A percentile compares a stretch with the other conserved stretches of the same genome.
phyloP scores from a whole-genome alignment of 495 filamentous ascomycete genomes.

The Penicillium desertorum region DNA sequence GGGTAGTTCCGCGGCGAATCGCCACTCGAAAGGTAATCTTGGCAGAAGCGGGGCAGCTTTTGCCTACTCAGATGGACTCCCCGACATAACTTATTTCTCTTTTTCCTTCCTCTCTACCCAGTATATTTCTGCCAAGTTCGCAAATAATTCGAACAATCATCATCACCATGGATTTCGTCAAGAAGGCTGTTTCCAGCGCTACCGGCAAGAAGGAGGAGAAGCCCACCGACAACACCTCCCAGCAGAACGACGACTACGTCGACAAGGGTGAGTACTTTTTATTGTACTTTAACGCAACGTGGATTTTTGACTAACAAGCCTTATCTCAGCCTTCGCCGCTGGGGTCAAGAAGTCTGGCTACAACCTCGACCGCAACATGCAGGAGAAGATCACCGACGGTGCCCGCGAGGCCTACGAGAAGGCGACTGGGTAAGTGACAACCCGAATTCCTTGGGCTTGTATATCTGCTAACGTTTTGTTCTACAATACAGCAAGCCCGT shows the following conservation, averaged over 20 bases:
- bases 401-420: slow-evolving; percentile 11
- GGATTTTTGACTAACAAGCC: neutral
- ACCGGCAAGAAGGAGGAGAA: neutral
- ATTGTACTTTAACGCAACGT: neutral
- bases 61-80: neutral
- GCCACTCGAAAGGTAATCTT: neutral
- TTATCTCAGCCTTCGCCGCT: slow-evolving; percentile 3
- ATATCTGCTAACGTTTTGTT: neutral
- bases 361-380: slow-evolving; percentile 8
- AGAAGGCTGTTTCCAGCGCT: slow-evolving; percentile 4
- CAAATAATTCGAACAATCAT: neutral
- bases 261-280: slow-evolving; percentile 6
- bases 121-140: neutral
- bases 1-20: neutral
- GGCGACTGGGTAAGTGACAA: slow-evolving; percentile 9
- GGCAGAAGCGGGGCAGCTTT: slow-evolving; percentile 3
- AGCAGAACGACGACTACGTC: slow-evolving; percentile 8
- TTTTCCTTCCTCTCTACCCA: neutral
- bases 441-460: neutral
- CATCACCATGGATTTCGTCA: slow-evolving; percentile 13
- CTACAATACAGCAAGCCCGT: slow-evolving; percentile 1
- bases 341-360: slow-evolving; percentile 11
- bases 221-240: neutral
- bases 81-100: neutral
- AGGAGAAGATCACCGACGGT: slow-evolving; percentile 15